Percentiles rank a stretch among this genome's conserved stretches.
Conservation (phyloP, 2,329 filamentous ascomycete species). For the Colletotrichum trifolii region DNA sequence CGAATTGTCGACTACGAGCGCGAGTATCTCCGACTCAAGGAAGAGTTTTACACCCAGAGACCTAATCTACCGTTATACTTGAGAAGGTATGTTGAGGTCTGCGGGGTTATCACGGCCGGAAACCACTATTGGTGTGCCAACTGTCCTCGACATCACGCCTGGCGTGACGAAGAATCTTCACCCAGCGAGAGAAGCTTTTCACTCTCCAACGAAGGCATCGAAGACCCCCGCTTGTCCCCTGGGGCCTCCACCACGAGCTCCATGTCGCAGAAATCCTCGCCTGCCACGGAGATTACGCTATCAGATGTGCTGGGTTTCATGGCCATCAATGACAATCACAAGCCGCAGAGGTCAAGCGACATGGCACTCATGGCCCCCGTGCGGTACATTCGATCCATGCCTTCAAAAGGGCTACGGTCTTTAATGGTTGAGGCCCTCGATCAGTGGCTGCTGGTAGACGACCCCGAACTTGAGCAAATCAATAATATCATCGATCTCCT, state of each 20-base stretch:
- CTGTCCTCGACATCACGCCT: slow-evolving; percentile 18
- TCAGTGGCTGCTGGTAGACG: slow-evolving; percentile 13
- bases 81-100: slow-evolving; percentile 13
- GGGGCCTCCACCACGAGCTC: slow-evolving; percentile 4
- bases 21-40: slow-evolving; percentile 4
- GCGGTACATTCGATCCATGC: slow-evolving; percentile 25
- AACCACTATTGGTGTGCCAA: slow-evolving; percentile 28
- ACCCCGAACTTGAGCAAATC: slow-evolving; percentile 3
- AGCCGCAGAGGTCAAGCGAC: neutral
- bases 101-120: slow-evolving; percentile 10
- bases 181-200: neutral
- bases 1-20: slow-evolving; percentile 6
- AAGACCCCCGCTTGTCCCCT: neutral
- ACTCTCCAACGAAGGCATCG: neutral
- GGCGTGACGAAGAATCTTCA: neutral
- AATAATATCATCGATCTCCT: slow-evolving; percentile 16
- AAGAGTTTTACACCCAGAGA: slow-evolving; percentile 1
- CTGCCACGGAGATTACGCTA: neutral
- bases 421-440: slow-evolving; percentile 5
- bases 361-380: neutral
- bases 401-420: neutral
- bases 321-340: neutral
- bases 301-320: neutral
- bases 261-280: slow-evolving; percentile 2
- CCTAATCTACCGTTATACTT: neutral